Evolutionary conservation across 176 grass and related monocot species (phyloP), one percentile per base, ranked within the genome.

Genomic region (Luzula sylvatica): DNA sequence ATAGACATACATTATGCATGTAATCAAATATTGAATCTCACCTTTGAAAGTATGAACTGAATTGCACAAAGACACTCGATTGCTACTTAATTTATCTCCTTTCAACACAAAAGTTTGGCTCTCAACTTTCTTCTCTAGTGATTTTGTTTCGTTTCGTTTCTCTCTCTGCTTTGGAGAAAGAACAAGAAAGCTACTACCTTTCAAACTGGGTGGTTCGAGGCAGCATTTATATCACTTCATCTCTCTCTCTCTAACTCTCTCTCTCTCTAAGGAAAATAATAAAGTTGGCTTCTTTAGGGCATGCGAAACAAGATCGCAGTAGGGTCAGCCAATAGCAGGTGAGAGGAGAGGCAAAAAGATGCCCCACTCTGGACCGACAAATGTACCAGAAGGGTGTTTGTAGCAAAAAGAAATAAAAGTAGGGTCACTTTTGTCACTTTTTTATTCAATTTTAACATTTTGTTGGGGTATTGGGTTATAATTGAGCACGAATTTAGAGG

Each of bases 241-340:
- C 30, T 1, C 30, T 7, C 30, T 35, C 30, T 35, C 7, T 35
- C 30, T 35, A 4, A 35, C 30, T 35, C 30, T 35, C 30, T 35
- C 9, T 35, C 30, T 82, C 62, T 45, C 52, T 26, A 19, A 4
- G 49, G 28, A 60, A 67, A 73, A 72, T 58, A 65, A 47, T 35
- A 68, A 65, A 46, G 40, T 32, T 55, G 69, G 47, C 16, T 24
- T 50, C 61, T 77, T 82, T 87, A 15, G 60, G 38, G 78, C 78
- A 82, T 82, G 83, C 78, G 56, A 73, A 78, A 67, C 78, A 74
- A 70, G 25, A 74, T 49, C 13, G 42, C 54, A 46, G 72, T 69
- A 63, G 69, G 17, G 73, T 56, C 53, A 71, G 59, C 22, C 70
- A 62, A 48, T 39, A 29, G 20, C 50, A 29, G 57, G 53, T 46